Evolutionary conservation across 495 filamentous ascomycete genomes (phyloP), one percentile per base, ranked within the genome.

Genomic region (Penicillium daleae): DNA sequence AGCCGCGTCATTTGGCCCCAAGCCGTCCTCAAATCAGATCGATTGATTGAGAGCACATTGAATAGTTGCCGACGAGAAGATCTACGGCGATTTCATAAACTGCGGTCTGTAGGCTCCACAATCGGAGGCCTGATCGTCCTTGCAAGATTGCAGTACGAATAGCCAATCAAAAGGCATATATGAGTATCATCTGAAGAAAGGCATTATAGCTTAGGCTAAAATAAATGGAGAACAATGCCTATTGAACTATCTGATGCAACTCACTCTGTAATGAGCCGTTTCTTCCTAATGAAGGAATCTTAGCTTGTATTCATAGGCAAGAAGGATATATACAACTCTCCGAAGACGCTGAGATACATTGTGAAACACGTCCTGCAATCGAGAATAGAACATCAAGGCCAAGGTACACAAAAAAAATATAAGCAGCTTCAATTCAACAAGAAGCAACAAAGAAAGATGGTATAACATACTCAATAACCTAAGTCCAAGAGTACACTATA

Each of bases 271-370:
- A 46, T 9, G 19, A 9, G 2, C n/a, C 17, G 5, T 29, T 27
- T 4, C 12, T 49, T 17, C 24, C 8, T 4, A 27, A 35, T 22
- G 13, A 55, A 40, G 22, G 31, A 19, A 29, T 49, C 56, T 21
- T 48, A 62, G 49, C 50, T 65, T 60, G 60, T 21, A 66, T 62
- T 65, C 15, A 22, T 35, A 33, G 57, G 35, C 48, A 61, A 19
- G 13, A 63, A 61, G 40, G 56, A 64, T 63, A 66, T 69, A 48
- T 66, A 61, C 66, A 63, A 59, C 54, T 54, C 49, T 51, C 44
- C 57, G 42, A 57, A 62, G 12, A 42, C 21, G 31, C 5, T 21
- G 39, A 56, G 9, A 31, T 39, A 51, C 57, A 49, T 40, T 31
- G 15, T 6, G 27, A 27, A 66, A 29, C 17, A 55, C 37, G 40